Conservation (phyloP, 2,329 filamentous ascomycete species). For the Sclerotiophoma versabilis region DNA sequence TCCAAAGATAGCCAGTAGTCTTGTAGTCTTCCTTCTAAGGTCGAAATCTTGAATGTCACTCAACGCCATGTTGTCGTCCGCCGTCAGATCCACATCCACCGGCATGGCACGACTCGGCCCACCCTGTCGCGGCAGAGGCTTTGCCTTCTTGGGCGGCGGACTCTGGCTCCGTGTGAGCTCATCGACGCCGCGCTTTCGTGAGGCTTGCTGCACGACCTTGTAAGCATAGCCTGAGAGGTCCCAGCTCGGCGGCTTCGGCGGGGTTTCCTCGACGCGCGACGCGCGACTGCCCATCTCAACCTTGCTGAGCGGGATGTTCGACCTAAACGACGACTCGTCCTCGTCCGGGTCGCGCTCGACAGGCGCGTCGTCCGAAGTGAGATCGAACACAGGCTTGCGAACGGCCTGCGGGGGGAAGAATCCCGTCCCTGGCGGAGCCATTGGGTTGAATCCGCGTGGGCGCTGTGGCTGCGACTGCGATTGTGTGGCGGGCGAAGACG, state of each 20-base stretch:
- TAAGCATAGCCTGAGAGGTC: constrained; percentile 39
- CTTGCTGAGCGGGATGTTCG: constrained; percentile 67
- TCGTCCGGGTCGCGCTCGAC: constrained; percentile 58
- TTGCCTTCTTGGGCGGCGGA: constrained; percentile 36
- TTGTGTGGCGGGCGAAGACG: constrained; percentile 51
- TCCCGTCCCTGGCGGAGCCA: constrained; percentile 80
- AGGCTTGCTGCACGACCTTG: constrained; percentile 19
- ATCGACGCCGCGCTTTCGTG: constrained; percentile 40
- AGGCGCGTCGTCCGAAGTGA: constrained; percentile 55
- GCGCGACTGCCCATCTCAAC: constrained; percentile 50
- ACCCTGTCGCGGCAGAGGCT: constrained; percentile 33
- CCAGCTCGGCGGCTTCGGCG: constrained; percentile 38
- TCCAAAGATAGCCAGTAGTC: constrained; percentile 60
- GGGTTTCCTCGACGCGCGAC: constrained; percentile 44
- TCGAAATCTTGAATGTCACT: constrained; percentile 54
- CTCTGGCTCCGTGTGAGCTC: constrained; percentile 16
- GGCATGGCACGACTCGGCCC: constrained; percentile 46
- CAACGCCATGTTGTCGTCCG: constrained; percentile 27
- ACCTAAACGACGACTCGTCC: constrained; percentile 51
- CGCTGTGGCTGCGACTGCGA: constrained; percentile 61
- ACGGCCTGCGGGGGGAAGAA: constrained; percentile 59
- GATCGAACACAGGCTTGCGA: constrained; percentile 49
- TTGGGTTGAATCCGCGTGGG: constrained; percentile 69
- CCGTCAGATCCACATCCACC: constrained; percentile 39
- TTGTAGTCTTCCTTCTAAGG: constrained; percentile 59